Evolutionary conservation across 768 basidiomycete species (phyloP).

Genomic region (Phanerochaete carnosa): DNA sequence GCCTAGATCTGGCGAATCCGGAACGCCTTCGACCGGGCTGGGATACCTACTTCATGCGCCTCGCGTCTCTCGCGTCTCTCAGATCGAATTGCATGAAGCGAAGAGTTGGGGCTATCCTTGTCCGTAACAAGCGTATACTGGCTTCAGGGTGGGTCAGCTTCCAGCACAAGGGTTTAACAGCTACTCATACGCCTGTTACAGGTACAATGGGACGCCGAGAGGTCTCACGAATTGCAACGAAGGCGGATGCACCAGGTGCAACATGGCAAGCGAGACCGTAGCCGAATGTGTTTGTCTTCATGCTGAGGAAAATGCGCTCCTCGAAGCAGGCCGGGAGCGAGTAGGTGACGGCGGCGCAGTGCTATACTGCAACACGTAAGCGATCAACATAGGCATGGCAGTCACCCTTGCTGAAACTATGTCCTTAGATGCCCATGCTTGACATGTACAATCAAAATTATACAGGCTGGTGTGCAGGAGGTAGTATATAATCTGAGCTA

Average conservation of each 20-base stretch:
- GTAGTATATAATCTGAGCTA: constrained; percentile 96
- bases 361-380: constrained; percentile 98
- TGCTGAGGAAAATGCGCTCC: constrained; percentile 95
- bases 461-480: constrained; percentile 86
- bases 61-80: constrained; percentile 86
- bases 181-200: constrained; percentile 23
- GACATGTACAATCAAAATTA: constrained; percentile 96
- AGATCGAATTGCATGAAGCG: constrained; percentile 97
- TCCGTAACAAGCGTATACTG: constrained; percentile 76
- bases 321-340: constrained; percentile 91
- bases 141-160: constrained; percentile 61
- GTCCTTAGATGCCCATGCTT: constrained; percentile 92
- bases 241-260: constrained; percentile 87
- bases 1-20: constrained; percentile 63
- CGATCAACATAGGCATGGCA: constrained; percentile 12
- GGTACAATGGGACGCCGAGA: constrained; percentile 95
- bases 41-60: constrained; percentile 98
- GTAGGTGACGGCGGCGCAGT: constrained; percentile 75
- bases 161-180: background rate
- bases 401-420: too few species aligned
- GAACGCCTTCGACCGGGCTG: constrained; percentile 84
- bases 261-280: constrained; percentile 48
- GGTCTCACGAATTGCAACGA: constrained; percentile 87
- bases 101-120: constrained; percentile 91
- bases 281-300: constrained; percentile 92